phyloP scores from a whole-genome alignment of 129 eudicot species.

The Lonicera japonica region DNA sequence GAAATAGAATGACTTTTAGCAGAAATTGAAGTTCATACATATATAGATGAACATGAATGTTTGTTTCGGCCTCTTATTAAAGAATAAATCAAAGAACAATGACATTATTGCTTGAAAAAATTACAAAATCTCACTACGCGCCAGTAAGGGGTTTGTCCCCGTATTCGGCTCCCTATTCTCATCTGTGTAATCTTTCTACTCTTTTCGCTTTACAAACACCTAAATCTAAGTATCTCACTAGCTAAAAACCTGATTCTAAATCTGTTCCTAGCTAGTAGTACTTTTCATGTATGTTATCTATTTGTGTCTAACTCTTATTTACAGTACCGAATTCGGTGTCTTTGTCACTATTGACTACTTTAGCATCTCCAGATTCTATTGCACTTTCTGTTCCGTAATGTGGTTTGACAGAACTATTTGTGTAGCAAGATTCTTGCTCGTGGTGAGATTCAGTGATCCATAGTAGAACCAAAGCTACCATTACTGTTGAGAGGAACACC shows the following conservation, averaged over 20 bases:
- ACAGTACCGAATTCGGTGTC: not conserved
- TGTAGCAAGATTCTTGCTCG: slow-evolving; percentile 27
- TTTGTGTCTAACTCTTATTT: not conserved
- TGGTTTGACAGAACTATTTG: slow-evolving; percentile 58
- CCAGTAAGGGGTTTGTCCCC: slow-evolving; percentile 38
- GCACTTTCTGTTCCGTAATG: slow-evolving; percentile 19
- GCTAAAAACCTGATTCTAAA: too few species aligned
- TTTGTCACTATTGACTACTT: slow-evolving; percentile 4
- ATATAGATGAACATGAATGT: too few species aligned
- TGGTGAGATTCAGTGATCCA: slow-evolving; percentile 42
- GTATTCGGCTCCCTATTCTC: slow-evolving; percentile 5
- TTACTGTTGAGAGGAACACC: slow-evolving; percentile 47
- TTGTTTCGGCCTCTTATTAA: too few species aligned
- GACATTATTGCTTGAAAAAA: not conserved
- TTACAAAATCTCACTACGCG: not conserved
- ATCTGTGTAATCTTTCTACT: not conserved
- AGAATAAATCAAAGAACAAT: not conserved
- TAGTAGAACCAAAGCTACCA: slow-evolving; percentile 52
- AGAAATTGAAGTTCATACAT: too few species aligned
- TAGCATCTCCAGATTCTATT: slow-evolving; percentile 24
- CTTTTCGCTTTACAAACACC: not conserved
- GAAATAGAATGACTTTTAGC: too few species aligned
- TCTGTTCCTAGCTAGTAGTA: not conserved
- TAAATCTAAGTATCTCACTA: not conserved
- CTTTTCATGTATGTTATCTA: too few species aligned